Conservation (phyloP, 441 rosid genomes). For the Croton setiger region DNA sequence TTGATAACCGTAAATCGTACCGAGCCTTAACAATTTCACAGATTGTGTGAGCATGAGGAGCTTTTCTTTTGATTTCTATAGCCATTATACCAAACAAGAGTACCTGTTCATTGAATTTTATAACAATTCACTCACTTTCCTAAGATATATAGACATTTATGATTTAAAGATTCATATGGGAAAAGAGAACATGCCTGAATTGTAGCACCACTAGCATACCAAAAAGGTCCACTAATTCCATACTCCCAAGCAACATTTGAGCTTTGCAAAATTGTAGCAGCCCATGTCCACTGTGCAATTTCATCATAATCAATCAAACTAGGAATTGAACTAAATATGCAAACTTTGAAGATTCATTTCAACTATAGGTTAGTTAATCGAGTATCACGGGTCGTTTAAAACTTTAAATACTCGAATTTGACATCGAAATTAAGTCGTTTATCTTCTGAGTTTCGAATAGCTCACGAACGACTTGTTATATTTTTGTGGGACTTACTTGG, state of each 20-base stretch:
- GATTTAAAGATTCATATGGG: not conserved
- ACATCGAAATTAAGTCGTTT: too few relatives aligned
- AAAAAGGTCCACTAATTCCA: constrained; percentile 93
- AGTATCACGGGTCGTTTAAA: too few relatives aligned
- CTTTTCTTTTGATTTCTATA: constrained; percentile 92
- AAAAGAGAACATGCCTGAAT: constrained; percentile 50
- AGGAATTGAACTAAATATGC: too few relatives aligned
- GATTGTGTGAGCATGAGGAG: constrained; percentile 89
- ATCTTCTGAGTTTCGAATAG: too few relatives aligned
- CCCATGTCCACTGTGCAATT: constrained; percentile 85
- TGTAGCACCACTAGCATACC: constrained; percentile 98
- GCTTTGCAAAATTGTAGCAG: constrained; percentile 93
- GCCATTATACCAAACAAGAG: constrained; percentile 91
- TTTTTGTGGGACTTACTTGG: constrained; percentile 44
- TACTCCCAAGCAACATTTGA: constrained; percentile 95
- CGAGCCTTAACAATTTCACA: constrained; percentile 94
- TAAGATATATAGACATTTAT: not conserved
- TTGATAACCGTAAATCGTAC: constrained; percentile 44
- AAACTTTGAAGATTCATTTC: too few relatives aligned
- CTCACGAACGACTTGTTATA: too few relatives aligned
- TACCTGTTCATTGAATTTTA: constrained; percentile 37
- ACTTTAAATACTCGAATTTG: too few relatives aligned
- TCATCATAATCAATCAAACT: not conserved
- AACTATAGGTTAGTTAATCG: too few relatives aligned
- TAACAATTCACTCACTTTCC: not conserved